A percentile compares a stretch with the other conserved stretches of the same genome.
Conservation (phyloP, 2,329 filamentous ascomycete species). For the Fusarium setosum region DNA sequence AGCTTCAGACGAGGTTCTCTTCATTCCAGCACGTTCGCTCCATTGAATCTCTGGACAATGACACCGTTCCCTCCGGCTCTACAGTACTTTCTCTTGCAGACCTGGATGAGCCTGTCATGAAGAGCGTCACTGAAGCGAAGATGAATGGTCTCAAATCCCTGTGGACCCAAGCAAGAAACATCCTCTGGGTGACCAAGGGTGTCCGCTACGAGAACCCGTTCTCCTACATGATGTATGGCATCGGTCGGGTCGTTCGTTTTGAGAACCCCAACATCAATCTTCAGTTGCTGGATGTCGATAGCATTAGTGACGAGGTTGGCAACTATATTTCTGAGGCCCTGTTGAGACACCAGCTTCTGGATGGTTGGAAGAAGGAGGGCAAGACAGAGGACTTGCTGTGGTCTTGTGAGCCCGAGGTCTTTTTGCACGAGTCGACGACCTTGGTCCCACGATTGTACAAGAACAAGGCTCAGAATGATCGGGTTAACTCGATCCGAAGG, state of each 20-base stretch:
- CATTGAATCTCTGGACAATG: too few relatives aligned
- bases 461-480: not conserved
- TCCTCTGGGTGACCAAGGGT: constrained; percentile 5
- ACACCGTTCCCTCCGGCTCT: too few relatives aligned
- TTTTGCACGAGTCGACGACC: not conserved
- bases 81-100: not conserved
- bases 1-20: too few relatives aligned
- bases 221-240: not conserved
- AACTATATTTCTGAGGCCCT: not conserved
- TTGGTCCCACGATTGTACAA: not conserved
- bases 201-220: not conserved
- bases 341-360: not conserved
- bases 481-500: not conserved
- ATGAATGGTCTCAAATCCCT: not conserved
- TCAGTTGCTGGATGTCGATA: constrained; percentile 3
- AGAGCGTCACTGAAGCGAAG: not conserved
- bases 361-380: not conserved
- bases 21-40: too few relatives aligned
- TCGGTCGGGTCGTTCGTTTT: not conserved
- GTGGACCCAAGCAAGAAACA: not conserved
- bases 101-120: not conserved
- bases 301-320: not conserved
- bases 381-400: not conserved
- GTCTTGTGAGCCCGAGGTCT: constrained; percentile 12
- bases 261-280: constrained; percentile 1